Evolutionary conservation across 169 alveolate species (phyloP), one percentile per base, ranked within the genome.

Genomic region (Plasmodium relictum): DNA sequence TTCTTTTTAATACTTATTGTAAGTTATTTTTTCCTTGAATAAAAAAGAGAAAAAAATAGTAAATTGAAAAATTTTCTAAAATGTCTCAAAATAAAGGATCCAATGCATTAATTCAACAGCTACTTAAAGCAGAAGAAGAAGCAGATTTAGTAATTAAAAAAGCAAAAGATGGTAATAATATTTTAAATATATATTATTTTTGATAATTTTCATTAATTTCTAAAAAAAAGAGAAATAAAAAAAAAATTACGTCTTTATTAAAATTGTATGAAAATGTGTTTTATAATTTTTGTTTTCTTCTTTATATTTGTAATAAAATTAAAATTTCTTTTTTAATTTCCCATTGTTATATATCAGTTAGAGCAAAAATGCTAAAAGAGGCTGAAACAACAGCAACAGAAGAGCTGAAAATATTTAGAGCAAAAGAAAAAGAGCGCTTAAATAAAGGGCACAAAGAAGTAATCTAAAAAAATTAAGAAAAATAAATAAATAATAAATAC

Each of bases 61-160:
- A n/a, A n/a, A n/a, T n/a, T n/a, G n/a, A n/a, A 48, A 3, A 48
- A 2, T 48, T 48, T 48, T 48, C 14, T 48, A 52, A n/a, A 26
- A 78, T 78, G 89, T n/a, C 89, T 39, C 89, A 78, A 65, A 78
- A 41, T 31, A 78, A 78, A 65, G 89, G 95, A n/a, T 92, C 95
- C 37, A 94, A 94, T 62, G 95, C 93, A 22, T 83, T 94, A 41
- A 94, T 94, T 72, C 96, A 94, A 72, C 96, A 94, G 48, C 63
- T 94, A 66, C 92, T 94, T 42, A 92, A 94, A 88, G 96, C 96
- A 12, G 96, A 94, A 59, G 95, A 94, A 58, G 96, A 94, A 78
- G 96, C 96, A 12, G 96, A 94, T 85, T 83, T 93, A 20, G 93
- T 94, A 12, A 93, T 94, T 59, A 88, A 93, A 52, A 86, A 94